Percentiles rank a stretch among this genome's conserved stretches.
Evolutionary conservation across 768 basidiomycete genomes (phyloP).

Genomic region (Boletus insuetus): DNA sequence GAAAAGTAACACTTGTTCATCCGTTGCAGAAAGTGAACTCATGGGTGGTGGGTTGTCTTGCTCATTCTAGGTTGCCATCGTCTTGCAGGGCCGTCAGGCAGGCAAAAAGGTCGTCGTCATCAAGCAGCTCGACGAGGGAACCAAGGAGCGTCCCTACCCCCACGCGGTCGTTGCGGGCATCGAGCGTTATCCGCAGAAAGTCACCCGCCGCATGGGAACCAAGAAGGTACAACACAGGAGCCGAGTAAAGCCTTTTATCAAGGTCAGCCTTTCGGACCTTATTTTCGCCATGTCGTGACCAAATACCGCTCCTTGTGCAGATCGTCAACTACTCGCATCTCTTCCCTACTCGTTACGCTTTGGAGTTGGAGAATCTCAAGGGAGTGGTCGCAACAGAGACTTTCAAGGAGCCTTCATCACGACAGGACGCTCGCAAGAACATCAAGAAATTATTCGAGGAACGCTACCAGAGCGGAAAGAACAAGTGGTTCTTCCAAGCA

Average conservation of each 20-base stretch:
- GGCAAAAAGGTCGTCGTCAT: slow-evolving; percentile 99
- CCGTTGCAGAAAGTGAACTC: background rate
- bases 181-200: slow-evolving; percentile 97
- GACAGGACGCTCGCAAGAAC: slow-evolving; percentile 92
- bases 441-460: slow-evolving; percentile 98
- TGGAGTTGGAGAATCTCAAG: slow-evolving; percentile 95
- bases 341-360: slow-evolving; percentile 97
- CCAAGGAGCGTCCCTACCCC: slow-evolving; percentile 93
- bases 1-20: slow-evolving; percentile 58
- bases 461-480: slow-evolving; percentile 89
- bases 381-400: slow-evolving; percentile 80
- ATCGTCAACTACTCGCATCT: slow-evolving; percentile 97
- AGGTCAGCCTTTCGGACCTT: slow-evolving; percentile 52
- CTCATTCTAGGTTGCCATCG: slow-evolving; percentile 75
- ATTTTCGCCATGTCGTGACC: background rate
- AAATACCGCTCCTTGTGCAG: slow-evolving; percentile 36
- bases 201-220: slow-evolving; percentile 95
- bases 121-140: slow-evolving; percentile 96
- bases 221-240: slow-evolving; percentile 90
- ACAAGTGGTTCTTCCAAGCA: slow-evolving; percentile 95
- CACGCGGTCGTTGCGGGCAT: slow-evolving; percentile 98
- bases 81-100: slow-evolving; percentile 98
- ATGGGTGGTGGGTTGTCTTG: background rate
- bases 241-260: slow-evolving; percentile 99
- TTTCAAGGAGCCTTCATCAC: slow-evolving; percentile 96